phyloP scores from a whole-genome alignment of 495 filamentous ascomycete species.

The Xylaria sp. region DNA sequence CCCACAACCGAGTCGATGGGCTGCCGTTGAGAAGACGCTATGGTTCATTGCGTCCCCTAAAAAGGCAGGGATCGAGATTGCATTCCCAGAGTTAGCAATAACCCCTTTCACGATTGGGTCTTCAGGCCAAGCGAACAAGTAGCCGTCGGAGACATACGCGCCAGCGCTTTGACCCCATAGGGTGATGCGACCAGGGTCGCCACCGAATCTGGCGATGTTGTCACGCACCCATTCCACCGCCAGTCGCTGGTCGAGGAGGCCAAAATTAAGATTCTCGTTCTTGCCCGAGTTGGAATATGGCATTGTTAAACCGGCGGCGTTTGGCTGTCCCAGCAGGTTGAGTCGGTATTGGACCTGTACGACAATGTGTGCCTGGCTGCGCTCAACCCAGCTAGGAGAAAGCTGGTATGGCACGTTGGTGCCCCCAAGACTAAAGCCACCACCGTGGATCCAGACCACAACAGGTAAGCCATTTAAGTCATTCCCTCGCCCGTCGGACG shows the following conservation, averaged over 20 bases:
- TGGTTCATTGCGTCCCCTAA: conserved; percentile 31
- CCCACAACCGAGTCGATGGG: conserved; percentile 16
- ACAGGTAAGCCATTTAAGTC: conserved; percentile 46
- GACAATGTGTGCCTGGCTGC: conserved; percentile 59
- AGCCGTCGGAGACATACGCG: conserved; percentile 39
- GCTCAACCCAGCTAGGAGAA: conserved; percentile 50
- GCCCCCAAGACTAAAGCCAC: conserved; percentile 43
- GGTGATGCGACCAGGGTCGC: conserved; percentile 66
- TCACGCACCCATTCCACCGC: conserved; percentile 72
- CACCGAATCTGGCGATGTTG: conserved; percentile 70
- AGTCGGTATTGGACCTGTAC: conserved; percentile 61
- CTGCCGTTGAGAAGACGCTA: not conserved
- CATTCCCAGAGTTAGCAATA: conserved; percentile 47
- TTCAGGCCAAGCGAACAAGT: conserved; percentile 45
- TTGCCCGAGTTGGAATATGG: not conserved
- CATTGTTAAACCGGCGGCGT: conserved; percentile 43
- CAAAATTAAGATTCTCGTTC: conserved; percentile 56
- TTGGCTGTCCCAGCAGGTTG: conserved; percentile 67
- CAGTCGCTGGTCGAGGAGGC: conserved; percentile 67
- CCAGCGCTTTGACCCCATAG: conserved; percentile 66
- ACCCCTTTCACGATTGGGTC: conserved; percentile 47
- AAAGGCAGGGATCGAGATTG: conserved; percentile 53
- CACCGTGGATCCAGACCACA: conserved; percentile 49
- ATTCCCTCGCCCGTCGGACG: not conserved
- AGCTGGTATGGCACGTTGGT: conserved; percentile 45